Conservation (phyloP, 345 rosid genomes). For the Eucalyptus sp. region DNA sequence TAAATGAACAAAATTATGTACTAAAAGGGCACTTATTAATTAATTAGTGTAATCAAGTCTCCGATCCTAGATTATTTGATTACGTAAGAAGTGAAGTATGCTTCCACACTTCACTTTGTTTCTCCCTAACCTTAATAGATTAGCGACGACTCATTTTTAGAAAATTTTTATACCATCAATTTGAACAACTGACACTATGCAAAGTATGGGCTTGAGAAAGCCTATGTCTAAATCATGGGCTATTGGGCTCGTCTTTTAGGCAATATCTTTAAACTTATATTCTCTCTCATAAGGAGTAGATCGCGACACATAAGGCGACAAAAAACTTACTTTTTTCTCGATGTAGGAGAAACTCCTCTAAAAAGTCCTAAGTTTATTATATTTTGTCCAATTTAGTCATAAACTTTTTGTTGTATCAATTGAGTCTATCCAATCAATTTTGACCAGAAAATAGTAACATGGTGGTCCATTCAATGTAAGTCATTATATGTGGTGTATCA, state of each 20-base stretch:
- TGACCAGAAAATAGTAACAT: accelerated
- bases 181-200: accelerated
- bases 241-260: accelerated
- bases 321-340: too few relatives aligned
- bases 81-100: accelerated
- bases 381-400: accelerated
- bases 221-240: accelerated
- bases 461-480: accelerated
- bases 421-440: accelerated
- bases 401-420: too few relatives aligned
- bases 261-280: accelerated
- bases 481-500: accelerated
- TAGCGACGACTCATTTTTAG: accelerated
- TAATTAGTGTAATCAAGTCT: too few relatives aligned
- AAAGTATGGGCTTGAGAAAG: too few relatives aligned
- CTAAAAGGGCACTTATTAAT: too few relatives aligned
- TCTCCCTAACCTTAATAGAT: accelerated
- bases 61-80: accelerated
- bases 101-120: accelerated
- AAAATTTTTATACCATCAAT: too few relatives aligned
- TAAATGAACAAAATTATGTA: too few relatives aligned
- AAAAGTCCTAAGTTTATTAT: accelerated
- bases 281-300: too few relatives aligned
- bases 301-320: accelerated
- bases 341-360: too few relatives aligned